Evolutionary conservation across 140 eudicot genomes (phyloP), one percentile per base, ranked within the genome.

Genomic region (Cichorium intybus): DNA sequence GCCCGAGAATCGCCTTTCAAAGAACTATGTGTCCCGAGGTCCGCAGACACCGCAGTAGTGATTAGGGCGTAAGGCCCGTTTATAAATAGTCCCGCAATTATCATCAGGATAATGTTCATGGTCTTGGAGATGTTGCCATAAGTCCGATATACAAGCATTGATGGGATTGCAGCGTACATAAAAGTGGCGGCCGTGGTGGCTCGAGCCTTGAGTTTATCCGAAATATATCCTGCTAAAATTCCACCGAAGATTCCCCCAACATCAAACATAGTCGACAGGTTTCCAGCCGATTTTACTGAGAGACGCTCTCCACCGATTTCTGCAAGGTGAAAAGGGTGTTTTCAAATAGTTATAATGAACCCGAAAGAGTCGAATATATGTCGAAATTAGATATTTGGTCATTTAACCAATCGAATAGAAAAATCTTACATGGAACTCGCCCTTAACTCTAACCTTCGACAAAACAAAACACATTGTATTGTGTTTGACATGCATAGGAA

Each of bases 191-290:
- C 96, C 22, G 95, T 92, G 1, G 81, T 83, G 11, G 98, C 98
- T 29, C 96, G 87, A 31, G 98, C 98, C 29, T 58, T 83, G n/a
- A 81, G 80, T 66, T 70, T 85, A 70, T 92, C 98, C 3, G 98
- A 92, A 67, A 87, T 81, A 68, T 85, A 79, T 68, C 98, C 98
- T 2, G 98, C 96, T 57, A 92, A 51, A 35, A 92, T 81, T 61
- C 98, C 98, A n/a, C 98, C 98, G 6, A 83, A 75, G 15, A 88
- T 83, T 15, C 98, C 98, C 39, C 98, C 98, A 28, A 92, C 95
- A 75, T 92, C 98, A 29, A 92, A 92, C 47, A 91, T 49, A 26
- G 97, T 91, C 0, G 96, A 91, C 0, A 91, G 95, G 71, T 91
- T 91, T 56, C 97, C 97, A 24, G 97, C 95, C 51, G 96, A 85